These are phyloP conservation scores for Oryza meridionalis DNA, from an alignment of 176 grass and related monocot genomes.

Conservation along the genomic window DNA sequence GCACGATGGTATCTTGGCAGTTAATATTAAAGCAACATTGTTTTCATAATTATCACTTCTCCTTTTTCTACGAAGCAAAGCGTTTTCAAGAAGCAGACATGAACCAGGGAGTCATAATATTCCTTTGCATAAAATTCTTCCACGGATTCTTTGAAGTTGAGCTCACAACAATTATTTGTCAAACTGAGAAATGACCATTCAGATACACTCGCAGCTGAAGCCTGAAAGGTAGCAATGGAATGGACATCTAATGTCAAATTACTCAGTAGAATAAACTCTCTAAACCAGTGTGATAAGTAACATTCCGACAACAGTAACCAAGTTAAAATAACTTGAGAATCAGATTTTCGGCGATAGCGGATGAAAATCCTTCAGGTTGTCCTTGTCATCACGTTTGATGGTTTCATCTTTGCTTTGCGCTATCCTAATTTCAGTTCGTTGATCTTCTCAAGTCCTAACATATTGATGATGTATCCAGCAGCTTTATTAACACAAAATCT, in stretches of 20 bases:
- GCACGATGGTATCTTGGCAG: too few relatives aligned
- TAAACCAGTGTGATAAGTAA: background rate
- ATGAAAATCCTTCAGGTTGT: background rate
- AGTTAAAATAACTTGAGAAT: background rate
- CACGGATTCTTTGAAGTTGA: background rate
- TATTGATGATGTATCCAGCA: background rate
- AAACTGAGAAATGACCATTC: too few relatives aligned
- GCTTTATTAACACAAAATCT: slow-evolving; percentile 11
- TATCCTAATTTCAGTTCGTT: slow-evolving; percentile 14
- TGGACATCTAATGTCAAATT: background rate
- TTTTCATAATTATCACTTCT: too few relatives aligned
- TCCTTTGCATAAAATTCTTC: too few relatives aligned
- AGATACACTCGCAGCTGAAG: background rate
- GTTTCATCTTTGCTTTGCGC: background rate
- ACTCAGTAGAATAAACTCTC: background rate
- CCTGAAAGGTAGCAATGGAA: background rate
- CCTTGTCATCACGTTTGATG: background rate
- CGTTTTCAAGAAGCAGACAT: too few relatives aligned
- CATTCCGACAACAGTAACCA: background rate
- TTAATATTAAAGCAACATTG: too few relatives aligned
- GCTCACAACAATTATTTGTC: too few relatives aligned
- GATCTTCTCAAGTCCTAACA: slow-evolving; percentile 22
- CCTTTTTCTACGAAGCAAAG: too few relatives aligned
- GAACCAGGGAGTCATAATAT: too few relatives aligned
- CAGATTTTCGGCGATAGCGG: background rate